Conservation (phyloP, 371 early-diverging fungal species). For the Apophysomyces sp. region DNA sequence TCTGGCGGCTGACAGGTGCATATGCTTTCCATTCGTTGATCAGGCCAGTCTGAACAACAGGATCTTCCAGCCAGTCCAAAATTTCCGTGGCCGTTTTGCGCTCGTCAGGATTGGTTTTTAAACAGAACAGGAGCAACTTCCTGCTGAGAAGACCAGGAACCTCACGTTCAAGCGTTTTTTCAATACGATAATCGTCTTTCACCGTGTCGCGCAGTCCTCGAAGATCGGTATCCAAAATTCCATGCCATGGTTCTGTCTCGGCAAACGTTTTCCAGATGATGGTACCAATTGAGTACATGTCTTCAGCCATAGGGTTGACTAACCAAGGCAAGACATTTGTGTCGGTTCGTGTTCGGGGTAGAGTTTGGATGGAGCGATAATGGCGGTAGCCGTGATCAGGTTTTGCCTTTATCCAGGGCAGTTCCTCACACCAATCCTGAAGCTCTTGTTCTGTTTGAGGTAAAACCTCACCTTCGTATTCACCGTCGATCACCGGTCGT, state of each 20-base stretch:
- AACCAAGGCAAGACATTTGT: constrained; percentile 40
- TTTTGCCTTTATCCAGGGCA: constrained; percentile 52
- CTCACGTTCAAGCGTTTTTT: constrained; percentile 47
- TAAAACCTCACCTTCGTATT: constrained; percentile 31
- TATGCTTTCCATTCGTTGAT: constrained; percentile 41
- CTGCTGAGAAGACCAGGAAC: constrained; percentile 48
- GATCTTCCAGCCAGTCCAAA: constrained; percentile 35
- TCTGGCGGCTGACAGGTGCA: constrained; percentile 32
- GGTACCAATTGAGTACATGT: constrained; percentile 64
- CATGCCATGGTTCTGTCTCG: constrained; percentile 65
- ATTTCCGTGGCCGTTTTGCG: constrained; percentile 44
- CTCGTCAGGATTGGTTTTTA: constrained; percentile 47
- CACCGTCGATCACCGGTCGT: constrained; percentile 11
- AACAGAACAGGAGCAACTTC: constrained; percentile 40
- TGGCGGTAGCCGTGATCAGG: constrained; percentile 59
- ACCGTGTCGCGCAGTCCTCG: constrained; percentile 57
- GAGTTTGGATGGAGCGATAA: constrained; percentile 60
- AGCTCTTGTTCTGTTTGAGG: constrained; percentile 41
- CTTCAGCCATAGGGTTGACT: constrained; percentile 59
- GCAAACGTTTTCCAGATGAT: constrained; percentile 66
- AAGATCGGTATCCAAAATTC: constrained; percentile 60
- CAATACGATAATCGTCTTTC: constrained; percentile 45
- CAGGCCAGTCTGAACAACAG: constrained; percentile 22
- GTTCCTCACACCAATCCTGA: constrained; percentile 35
- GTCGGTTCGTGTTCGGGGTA: constrained; percentile 53